Base-by-base conservation (phyloP, 2,329 filamentous ascomycete genomes). In the Pseudopithomyces chartarum region DNA sequence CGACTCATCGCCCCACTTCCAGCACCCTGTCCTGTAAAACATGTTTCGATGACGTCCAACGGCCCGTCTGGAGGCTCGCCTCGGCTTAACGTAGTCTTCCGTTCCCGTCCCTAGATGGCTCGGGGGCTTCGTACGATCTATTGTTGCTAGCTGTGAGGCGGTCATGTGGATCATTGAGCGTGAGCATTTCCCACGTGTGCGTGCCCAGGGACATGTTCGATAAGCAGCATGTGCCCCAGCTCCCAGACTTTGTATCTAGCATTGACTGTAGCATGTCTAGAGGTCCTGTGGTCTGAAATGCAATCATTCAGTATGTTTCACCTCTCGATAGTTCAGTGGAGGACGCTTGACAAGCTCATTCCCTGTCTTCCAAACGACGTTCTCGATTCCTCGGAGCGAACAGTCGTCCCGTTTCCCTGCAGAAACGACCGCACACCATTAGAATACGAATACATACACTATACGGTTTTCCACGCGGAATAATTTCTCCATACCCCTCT, bases 401-500 rank as follows among this genome's bases (percentile, higher is more conserved):
- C 4, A 29, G 4, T 29, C 26, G 26, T 29, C 8, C 26, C 26
- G 8, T 8, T 4, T 4, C 26, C 26, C 26, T 49, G 33, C 26
- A 39, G 26, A 13, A 36, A 39, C 20, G 32, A 10, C 22, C 2
- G 3, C 20, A 17, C 15, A 32, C 13, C 23, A 45, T 45, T 29
- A 26, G 23, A 26, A 32, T 38, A 17, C 43, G 22, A 17, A 29
- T n/a, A 26, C 32, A 29, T 26, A 22, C 8, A 20, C 29, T 33
- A 34, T 13, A 4, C 20, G 33, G 29, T 8, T 46, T 50, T 5
- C 19, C 39, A 19, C 45, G 32, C 52, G 46, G 45, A 50, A 50
- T 45, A 55, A 50, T 50, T 55, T 32, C 17, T 55, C 53, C 53
- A 47, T 42, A 8, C 36, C 43, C 33, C 11, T 43, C 26, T 5